These are phyloP conservation scores for Fibroporia radiculosa DNA, from an alignment of 768 basidiomycete species.

Conservation along the genomic window DNA sequence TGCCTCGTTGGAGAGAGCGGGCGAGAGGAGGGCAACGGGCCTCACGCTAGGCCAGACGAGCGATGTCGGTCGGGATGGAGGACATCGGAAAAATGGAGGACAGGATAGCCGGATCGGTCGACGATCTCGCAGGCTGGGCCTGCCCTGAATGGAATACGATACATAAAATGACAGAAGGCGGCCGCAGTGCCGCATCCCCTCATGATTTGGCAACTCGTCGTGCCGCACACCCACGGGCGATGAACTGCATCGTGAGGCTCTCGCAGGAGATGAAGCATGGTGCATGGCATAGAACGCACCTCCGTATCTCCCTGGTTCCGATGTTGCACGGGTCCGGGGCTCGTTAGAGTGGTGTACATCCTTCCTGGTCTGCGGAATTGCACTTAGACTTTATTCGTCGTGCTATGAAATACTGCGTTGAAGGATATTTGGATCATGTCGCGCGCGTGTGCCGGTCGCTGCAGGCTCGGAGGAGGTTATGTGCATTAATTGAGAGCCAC, in stretches of 20 bases:
- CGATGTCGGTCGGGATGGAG: too few relatives aligned
- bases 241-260: slow-evolving; percentile 45
- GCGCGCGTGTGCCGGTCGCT: too few relatives aligned
- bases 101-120: slow-evolving; percentile 10
- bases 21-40: too few relatives aligned
- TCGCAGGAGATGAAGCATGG: slow-evolving; percentile 88
- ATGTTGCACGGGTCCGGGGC: slow-evolving; percentile 51
- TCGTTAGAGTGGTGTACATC: slow-evolving; percentile 88
- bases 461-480: too few relatives aligned
- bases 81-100: too few relatives aligned
- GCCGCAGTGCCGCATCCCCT: slow-evolving; percentile 28
- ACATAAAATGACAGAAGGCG: slow-evolving; percentile 6
- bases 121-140: slow-evolving; percentile 13
- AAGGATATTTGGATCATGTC: too few relatives aligned
- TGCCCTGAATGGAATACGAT: slow-evolving; percentile 29
- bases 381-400: too few relatives aligned
- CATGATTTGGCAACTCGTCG: slow-evolving; percentile 39
- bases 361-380: too few relatives aligned
- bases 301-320: slow-evolving; percentile 78
- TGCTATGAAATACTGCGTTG: too few relatives aligned
- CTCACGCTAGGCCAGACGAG: too few relatives aligned
- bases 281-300: slow-evolving; percentile 79
- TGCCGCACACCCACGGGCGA: slow-evolving; percentile 28
- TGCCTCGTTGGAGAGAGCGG: too few relatives aligned
- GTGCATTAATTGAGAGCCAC: too few relatives aligned